These are phyloP conservation scores for Salvia rosmarinus DNA, from an alignment of 257 asterid species.

Conservation along the genomic window DNA sequence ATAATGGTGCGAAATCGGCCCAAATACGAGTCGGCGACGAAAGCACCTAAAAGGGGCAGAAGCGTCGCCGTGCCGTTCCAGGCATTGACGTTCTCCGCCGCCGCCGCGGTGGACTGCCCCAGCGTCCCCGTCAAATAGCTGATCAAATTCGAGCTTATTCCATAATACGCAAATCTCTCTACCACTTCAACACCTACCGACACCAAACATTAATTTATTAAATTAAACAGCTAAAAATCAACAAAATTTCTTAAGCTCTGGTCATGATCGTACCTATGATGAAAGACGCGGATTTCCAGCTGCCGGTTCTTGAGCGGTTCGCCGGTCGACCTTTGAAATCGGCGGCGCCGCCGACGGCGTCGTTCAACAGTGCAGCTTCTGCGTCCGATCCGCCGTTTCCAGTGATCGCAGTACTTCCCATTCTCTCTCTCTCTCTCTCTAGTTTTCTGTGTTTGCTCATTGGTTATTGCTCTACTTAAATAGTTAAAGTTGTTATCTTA, in stretches of 20 bases:
- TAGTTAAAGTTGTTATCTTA: background rate
- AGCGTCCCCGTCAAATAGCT: conserved; percentile 48
- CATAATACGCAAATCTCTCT: conserved; percentile 47
- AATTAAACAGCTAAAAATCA: background rate
- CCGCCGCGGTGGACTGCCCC: conserved; percentile 50
- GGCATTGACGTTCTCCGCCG: conserved; percentile 47
- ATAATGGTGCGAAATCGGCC: conserved; percentile 48
- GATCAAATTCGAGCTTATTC: conserved; percentile 46
- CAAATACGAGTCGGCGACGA: conserved; percentile 45
- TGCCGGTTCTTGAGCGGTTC: conserved; percentile 36
- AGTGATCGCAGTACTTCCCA: background rate
- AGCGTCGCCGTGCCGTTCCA: conserved; percentile 46
- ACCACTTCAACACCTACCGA: conserved; percentile 41
- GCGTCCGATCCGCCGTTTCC: conserved; percentile 18
- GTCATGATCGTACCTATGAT: conserved; percentile 33
- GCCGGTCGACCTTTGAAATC: conserved; percentile 37
- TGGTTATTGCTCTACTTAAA: background rate
- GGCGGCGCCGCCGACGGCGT: conserved; percentile 31
- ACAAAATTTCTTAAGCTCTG: no score
- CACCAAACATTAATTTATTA: background rate
- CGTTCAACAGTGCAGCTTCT: conserved; percentile 30
- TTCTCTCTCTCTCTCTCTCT: conserved; percentile 8
- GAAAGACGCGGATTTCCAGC: conserved; percentile 50
- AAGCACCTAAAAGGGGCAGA: conserved; percentile 48
- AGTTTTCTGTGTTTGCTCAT: background rate